A percentile compares a stretch with the other conserved stretches of the same genome.
Evolutionary conservation across 1,284 basidiomycete species (phyloP).

Genomic region (Irpex sp.): DNA sequence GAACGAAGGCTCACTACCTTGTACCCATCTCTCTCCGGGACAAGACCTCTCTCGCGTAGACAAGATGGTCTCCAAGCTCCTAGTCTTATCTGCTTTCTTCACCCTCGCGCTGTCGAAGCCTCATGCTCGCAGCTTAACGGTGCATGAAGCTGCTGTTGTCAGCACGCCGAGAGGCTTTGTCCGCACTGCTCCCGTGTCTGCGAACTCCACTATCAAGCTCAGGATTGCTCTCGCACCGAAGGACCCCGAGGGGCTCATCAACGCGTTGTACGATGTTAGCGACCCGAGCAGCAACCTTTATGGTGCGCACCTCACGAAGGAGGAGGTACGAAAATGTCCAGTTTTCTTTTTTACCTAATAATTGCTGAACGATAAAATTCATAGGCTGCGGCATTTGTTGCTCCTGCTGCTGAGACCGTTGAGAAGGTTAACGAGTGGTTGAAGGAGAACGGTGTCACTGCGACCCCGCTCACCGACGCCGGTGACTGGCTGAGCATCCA

Average conservation of each 20-base stretch:
- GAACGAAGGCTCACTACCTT: not conserved
- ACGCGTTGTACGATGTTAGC: conserved; percentile 31
- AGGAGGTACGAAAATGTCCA: conserved; percentile 22
- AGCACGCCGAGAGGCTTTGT: conserved; percentile 18
- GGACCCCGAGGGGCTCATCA: conserved; percentile 16
- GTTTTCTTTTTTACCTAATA: conserved; percentile 11
- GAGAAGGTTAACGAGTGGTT: conserved; percentile 37
- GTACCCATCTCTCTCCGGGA: not conserved
- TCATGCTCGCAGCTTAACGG: conserved; percentile 13
- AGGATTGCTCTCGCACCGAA: conserved; percentile 24
- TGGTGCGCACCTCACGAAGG: conserved; percentile 30
- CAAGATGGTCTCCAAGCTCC: conserved; percentile 22
- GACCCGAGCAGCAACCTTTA: conserved; percentile 30
- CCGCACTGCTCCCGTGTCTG: conserved; percentile 14
- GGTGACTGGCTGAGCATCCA: conserved; percentile 41
- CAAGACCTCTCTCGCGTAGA: not conserved
- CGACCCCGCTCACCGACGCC: conserved; percentile 27
- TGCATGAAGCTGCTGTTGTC: conserved; percentile 18
- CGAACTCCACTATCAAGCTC: conserved; percentile 18
- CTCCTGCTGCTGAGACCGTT: conserved; percentile 32
- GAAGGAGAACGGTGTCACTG: conserved; percentile 29
- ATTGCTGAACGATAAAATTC: not conserved
- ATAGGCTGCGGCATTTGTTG: conserved; percentile 36
- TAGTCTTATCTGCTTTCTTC: conserved; percentile 18
- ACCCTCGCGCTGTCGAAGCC: conserved; percentile 19